A percentile compares a stretch with the other conserved stretches of the same genome.
These are phyloP conservation scores for Thalassiosira mediterranea DNA, from an alignment of 352 stramenopile species.

Conservation along the genomic window DNA sequence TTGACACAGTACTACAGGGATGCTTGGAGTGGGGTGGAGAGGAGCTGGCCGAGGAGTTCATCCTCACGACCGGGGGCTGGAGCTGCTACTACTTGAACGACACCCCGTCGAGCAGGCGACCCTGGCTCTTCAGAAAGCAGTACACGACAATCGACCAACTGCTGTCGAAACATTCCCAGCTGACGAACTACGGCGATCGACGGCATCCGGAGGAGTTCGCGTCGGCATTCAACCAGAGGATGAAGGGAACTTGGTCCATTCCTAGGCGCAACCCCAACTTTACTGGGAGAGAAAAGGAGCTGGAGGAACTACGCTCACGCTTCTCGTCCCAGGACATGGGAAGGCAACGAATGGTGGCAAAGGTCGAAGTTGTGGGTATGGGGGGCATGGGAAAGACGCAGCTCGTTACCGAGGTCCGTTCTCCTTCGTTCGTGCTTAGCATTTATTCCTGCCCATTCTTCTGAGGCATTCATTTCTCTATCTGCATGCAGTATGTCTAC, in stretches of 20 bases:
- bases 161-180: constrained; percentile 45
- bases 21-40: constrained; percentile 74
- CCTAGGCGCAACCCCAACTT: constrained; percentile 64
- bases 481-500: too few species aligned
- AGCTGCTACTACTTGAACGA: constrained; percentile 72
- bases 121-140: constrained; percentile 71
- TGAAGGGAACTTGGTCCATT: constrained; percentile 66
- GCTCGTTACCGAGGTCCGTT: constrained; percentile 67
- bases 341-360: constrained; percentile 32
- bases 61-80: constrained; percentile 63
- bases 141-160: constrained; percentile 70
- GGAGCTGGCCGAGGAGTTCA: constrained; percentile 61
- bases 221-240: constrained; percentile 53
- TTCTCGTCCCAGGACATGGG: constrained; percentile 40
- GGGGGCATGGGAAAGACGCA: constrained; percentile 71
- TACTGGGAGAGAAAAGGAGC: constrained; percentile 57
- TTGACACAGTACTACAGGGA: constrained; percentile 73
- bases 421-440: too few species aligned
- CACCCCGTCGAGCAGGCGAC: constrained; percentile 60
- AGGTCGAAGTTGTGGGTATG: constrained; percentile 68
- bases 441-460: too few species aligned
- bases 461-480: too few species aligned
- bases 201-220: constrained; percentile 73
- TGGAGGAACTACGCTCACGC: constrained; percentile 39
- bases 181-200: constrained; percentile 62